phyloP scores from a whole-genome alignment of 129 eudicot species.

The Tagetes patula region DNA sequence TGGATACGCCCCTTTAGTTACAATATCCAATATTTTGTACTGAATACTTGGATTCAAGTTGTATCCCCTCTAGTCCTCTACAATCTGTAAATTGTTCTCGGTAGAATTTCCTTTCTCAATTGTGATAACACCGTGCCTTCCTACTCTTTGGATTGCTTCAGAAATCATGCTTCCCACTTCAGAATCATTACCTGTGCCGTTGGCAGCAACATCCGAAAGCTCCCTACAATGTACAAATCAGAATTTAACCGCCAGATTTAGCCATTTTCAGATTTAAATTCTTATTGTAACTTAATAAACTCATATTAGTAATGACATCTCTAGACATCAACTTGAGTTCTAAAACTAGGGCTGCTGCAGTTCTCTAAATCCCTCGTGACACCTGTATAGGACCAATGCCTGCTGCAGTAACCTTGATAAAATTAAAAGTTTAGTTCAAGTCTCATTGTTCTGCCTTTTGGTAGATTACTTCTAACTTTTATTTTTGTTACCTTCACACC shows the following conservation, averaged over 20 bases:
- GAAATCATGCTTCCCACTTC: conserved; percentile 78
- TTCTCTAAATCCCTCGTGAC: conserved; percentile 80
- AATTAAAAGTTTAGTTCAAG: conserved; percentile 15
- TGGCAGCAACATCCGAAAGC: conserved; percentile 80
- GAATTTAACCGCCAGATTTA: conserved; percentile 17
- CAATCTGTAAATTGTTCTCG: conserved; percentile 51
- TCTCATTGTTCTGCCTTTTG: background rate
- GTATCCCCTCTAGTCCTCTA: conserved; percentile 61
- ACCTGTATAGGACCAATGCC: conserved; percentile 81
- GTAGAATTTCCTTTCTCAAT: conserved; percentile 67
- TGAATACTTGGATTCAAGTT: conserved; percentile 80
- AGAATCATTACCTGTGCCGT: conserved; percentile 80
- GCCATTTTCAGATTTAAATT: conserved; percentile 26
- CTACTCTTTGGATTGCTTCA: conserved; percentile 68
- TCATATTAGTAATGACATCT: conserved; percentile 49
- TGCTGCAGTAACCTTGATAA: conserved; percentile 70
- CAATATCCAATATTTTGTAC: conserved; percentile 65
- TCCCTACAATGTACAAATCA: conserved; percentile 56
- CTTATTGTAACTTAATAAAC: background rate
- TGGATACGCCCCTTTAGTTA: conserved; percentile 61
- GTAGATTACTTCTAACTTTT: background rate
- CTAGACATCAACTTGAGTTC: conserved; percentile 74
- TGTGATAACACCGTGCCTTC: conserved; percentile 68
- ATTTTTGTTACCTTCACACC: conserved; percentile 67
- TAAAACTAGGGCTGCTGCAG: conserved; percentile 69